These are phyloP conservation scores for Trichosporon inkin DNA, from an alignment of 1,284 basidiomycete species.

Conservation along the genomic window DNA sequence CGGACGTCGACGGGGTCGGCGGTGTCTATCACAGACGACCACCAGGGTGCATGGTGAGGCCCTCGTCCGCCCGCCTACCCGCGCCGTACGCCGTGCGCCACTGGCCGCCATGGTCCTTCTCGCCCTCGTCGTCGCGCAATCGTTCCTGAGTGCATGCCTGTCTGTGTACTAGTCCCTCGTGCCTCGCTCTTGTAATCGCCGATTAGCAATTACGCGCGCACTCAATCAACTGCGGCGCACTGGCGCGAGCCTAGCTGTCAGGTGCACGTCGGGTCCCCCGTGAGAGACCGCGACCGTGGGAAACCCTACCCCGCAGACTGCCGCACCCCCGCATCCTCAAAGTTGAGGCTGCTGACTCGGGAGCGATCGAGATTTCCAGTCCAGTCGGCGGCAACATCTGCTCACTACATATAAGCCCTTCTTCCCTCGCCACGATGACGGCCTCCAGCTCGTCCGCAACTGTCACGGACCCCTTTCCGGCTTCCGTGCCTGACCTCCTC, in stretches of 20 bases:
- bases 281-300: not conserved
- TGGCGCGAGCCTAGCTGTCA: not conserved
- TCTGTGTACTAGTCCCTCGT: too few relatives aligned
- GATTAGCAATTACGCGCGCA: too few relatives aligned
- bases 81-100: not conserved
- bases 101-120: not conserved
- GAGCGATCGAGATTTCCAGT: not conserved
- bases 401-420: not conserved
- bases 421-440: not conserved
- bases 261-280: not conserved
- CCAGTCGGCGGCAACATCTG: not conserved
- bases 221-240: too few relatives aligned
- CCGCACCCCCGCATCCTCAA: not conserved
- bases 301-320: not conserved
- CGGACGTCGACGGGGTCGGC: not conserved
- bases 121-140: not conserved
- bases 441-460: not conserved
- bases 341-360: conserved; percentile 5
- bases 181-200: too few relatives aligned
- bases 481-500: conserved; percentile 35
- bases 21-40: not conserved
- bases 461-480: conserved; percentile 21
- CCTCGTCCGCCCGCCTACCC: not conserved
- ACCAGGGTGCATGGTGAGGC: not conserved
- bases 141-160: too few relatives aligned